Evolutionary conservation across 176 grass and related monocot genomes (phyloP), one percentile per base, ranked within the genome.

Genomic region (Aegilops sharonensis): DNA sequence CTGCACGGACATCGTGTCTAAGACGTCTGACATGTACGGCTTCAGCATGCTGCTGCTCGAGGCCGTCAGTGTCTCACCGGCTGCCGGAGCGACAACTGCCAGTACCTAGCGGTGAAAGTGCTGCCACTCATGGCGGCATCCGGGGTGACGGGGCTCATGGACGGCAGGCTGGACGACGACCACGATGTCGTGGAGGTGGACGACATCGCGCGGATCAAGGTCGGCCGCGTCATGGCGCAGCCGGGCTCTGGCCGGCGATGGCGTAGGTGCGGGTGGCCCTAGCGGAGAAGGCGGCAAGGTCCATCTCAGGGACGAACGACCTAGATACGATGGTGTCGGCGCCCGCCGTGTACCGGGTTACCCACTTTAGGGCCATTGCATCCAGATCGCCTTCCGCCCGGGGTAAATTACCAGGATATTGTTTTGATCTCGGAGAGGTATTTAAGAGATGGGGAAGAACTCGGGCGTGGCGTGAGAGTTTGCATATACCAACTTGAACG

Each of bases 41-140:
- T 98, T 98, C 71, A 93, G 95, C 8, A 93, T 95, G 48, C 60
- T 98, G 13, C 64, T 95, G 42, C 87, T 98, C 79, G 89, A 95
- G 63, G 77, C 68, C 77, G 24, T 98, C 81, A 98, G 91, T 0
- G 95, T 93, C 11, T 24, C 78, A 54, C 83, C 89, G 25, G 91
- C 83, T 18, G 93, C 87, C 12, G 83, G 67, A 17, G 56, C 66
- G 89, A 64, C 27, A 35, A 68, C 25, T 64, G 73, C 12, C 59
- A 36, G 64, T 73, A 91, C 80, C 80, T 98, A 43, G 83, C 83
- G 32, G 29, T 73, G 6, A 56, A 79, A 80, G 54, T 92, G 10
- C 57, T 87, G 65, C 91, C 87, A 11, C 84, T 77, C 31, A 5
- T 91, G 15, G 72, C 48, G 65, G 18, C 13, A n/a, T 47, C 24